These are phyloP conservation scores for Hymenoscyphus linearis DNA, from an alignment of 2,329 filamentous ascomycete genomes.

Conservation along the genomic window DNA sequence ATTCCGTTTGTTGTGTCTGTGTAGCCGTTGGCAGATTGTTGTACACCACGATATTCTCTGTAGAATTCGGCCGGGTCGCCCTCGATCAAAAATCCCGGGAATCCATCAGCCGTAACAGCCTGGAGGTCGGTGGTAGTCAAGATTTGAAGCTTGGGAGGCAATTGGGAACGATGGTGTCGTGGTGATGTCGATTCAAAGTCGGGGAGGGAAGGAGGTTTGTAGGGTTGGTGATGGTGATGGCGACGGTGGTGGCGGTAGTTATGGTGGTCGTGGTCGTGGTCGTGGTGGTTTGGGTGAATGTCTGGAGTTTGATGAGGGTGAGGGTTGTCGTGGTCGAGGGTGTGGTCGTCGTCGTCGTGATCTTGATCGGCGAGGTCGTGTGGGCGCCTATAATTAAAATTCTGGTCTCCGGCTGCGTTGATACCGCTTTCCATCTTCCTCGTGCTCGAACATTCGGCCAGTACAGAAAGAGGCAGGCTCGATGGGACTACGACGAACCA, in stretches of 20 bases:
- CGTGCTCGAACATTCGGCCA: conserved; percentile 26
- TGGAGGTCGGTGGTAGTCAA: conserved; percentile 28
- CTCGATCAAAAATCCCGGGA: conserved; percentile 16
- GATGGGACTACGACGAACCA: neutral
- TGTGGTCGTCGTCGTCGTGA: neutral
- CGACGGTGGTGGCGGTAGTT: neutral
- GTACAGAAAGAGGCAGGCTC: conserved; percentile 14
- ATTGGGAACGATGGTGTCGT: conserved; percentile 15
- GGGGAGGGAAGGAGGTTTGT: conserved; percentile 22
- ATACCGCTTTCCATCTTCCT: conserved; percentile 28
- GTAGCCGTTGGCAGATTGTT: conserved; percentile 23
- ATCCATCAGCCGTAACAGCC: conserved; percentile 24
- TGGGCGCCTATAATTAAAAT: conserved; percentile 29
- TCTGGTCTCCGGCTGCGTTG: conserved; percentile 32
- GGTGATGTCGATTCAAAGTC: conserved; percentile 17
- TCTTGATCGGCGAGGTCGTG: neutral
- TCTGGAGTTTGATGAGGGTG: neutral
- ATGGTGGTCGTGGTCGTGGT: conserved; percentile 2
- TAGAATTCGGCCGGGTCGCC: conserved; percentile 45
- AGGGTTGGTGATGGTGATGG: conserved; percentile 15
- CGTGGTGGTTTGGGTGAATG: neutral
- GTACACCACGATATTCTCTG: conserved; percentile 38
- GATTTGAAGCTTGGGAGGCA: conserved; percentile 26
- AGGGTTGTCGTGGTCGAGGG: neutral
- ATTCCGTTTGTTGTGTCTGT: conserved; percentile 23